Conservation (phyloP, 257 asterid genomes). For the Avicennia marina region DNA sequence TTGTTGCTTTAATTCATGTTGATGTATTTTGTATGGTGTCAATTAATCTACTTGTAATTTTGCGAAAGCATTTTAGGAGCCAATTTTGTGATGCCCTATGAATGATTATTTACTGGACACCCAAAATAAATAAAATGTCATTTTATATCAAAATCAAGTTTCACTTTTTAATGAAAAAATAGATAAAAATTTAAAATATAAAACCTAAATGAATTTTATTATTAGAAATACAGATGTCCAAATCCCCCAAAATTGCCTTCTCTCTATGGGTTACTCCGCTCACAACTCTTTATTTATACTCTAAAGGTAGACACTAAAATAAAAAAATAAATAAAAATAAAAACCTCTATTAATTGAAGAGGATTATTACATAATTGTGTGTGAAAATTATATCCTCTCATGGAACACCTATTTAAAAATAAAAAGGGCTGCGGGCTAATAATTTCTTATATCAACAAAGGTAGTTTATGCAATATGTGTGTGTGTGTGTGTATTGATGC, state of each 20-base stretch:
- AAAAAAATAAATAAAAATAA: too few relatives aligned
- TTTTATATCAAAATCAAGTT: background rate
- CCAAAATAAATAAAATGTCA: background rate
- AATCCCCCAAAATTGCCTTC: background rate
- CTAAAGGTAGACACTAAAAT: too few relatives aligned
- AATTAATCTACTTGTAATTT: background rate
- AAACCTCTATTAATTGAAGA: too few relatives aligned
- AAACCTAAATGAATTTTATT: background rate
- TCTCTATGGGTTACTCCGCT: background rate
- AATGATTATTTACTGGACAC: background rate
- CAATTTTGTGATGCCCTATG: background rate
- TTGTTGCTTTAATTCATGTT: background rate
- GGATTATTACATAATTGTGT: too few relatives aligned
- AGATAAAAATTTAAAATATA: too few relatives aligned
- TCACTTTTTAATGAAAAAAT: background rate
- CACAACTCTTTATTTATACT: background rate
- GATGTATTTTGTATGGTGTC: background rate
- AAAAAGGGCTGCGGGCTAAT: too few relatives aligned
- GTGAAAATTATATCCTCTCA: too few relatives aligned
- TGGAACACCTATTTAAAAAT: too few relatives aligned
- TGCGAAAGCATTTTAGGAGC: background rate
- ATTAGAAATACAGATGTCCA: background rate
- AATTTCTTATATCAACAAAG: background rate
- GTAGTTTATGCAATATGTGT: background rate
- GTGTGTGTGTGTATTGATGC: too few relatives aligned